Conservation (phyloP, 2,329 filamentous ascomycete genomes). For the Colletotrichum musicola region DNA sequence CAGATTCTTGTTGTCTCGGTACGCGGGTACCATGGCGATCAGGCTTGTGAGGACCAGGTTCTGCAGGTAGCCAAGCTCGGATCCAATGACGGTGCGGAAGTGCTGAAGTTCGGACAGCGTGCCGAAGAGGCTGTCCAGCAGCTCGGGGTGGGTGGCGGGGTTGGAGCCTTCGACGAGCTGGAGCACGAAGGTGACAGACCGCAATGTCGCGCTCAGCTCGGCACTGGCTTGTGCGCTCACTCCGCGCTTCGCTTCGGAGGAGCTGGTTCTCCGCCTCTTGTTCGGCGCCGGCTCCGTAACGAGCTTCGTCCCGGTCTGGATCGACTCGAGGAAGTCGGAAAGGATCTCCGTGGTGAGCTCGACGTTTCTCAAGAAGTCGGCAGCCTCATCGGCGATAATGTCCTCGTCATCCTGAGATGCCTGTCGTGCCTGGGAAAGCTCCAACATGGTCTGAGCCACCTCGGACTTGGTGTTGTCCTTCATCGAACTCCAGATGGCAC, state of each 20-base stretch:
- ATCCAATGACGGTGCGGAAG: slow-evolving; percentile 83
- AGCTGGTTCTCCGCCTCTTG: slow-evolving; percentile 84
- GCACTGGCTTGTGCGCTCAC: slow-evolving; percentile 72
- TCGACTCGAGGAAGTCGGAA: slow-evolving; percentile 76
- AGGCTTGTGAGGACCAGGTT: slow-evolving; percentile 86
- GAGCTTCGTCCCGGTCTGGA: slow-evolving; percentile 80
- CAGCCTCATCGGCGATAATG: slow-evolving; percentile 69
- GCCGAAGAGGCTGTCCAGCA: slow-evolving; percentile 85
- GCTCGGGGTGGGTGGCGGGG: slow-evolving; percentile 79
- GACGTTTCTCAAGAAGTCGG: slow-evolving; percentile 79
- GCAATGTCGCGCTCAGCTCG: slow-evolving; percentile 76
- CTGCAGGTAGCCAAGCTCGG: slow-evolving; percentile 91
- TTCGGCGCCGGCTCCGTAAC: slow-evolving; percentile 78
- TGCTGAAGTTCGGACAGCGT: slow-evolving; percentile 89
- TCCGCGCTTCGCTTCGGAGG: slow-evolving; percentile 73
- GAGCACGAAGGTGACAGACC: slow-evolving; percentile 86
- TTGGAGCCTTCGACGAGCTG: slow-evolving; percentile 88
- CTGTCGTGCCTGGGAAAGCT: slow-evolving; percentile 69
- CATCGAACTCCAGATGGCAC: slow-evolving; percentile 78
- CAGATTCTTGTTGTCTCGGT: slow-evolving; percentile 70
- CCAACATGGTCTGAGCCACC: slow-evolving; percentile 73
- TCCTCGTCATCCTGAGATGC: slow-evolving; percentile 48
- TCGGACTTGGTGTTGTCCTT: slow-evolving; percentile 72
- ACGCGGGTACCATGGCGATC: slow-evolving; percentile 84
- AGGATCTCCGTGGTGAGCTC: slow-evolving; percentile 81